Evolutionary conservation across 495 filamentous ascomycete genomes (phyloP), one percentile per base, ranked within the genome.

Genomic region (Neurospora pannonica): DNA sequence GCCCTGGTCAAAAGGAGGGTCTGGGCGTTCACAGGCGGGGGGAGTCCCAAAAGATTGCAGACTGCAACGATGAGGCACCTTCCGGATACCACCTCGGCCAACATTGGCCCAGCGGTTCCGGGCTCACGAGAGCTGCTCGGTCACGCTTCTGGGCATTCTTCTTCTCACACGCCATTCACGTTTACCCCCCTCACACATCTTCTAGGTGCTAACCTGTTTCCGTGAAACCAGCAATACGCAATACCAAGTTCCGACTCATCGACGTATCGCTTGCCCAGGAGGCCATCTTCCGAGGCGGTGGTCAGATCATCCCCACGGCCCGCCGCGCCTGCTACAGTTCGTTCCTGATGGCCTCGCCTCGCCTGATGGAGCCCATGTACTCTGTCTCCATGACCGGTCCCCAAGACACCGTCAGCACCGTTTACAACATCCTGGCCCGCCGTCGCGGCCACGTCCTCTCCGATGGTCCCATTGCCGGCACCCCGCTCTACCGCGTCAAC

Each of bases 291-390:
- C 88, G 96, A 70, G 96, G 96, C 40, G 95, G 94, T 69, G 96
- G 97, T 37, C 96, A 99, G 81, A 97, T 99, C 80, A 99, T 99
- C 79, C 96, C 96, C 70, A 98, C 96, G 0, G 88, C 94, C 62
- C 91, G 96, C 38, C 90, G 97, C 38, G 93, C 95, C 24, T 93
- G 95, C 80, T 99, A 99, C 81, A 93, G 90, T 1, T 95, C 93
- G 19, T 99, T 99, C 86, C 85, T 99, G 21, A 98, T 98, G 93
- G 96, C 96, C 38, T 95, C 93, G 28, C 96, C 96, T 19, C 90
- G 96, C 38, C 88, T 99, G 38, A 97, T 99, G 92, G 96, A 99
- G 79, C 96, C 96, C 1, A 87, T 98, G 37, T 99, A 98, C 83
- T 88, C 91, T 34, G 93, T 93, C 80, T 92, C 90, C 37, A 97